Conservation (phyloP, 345 rosid species). For the Hevea brasiliensis region DNA sequence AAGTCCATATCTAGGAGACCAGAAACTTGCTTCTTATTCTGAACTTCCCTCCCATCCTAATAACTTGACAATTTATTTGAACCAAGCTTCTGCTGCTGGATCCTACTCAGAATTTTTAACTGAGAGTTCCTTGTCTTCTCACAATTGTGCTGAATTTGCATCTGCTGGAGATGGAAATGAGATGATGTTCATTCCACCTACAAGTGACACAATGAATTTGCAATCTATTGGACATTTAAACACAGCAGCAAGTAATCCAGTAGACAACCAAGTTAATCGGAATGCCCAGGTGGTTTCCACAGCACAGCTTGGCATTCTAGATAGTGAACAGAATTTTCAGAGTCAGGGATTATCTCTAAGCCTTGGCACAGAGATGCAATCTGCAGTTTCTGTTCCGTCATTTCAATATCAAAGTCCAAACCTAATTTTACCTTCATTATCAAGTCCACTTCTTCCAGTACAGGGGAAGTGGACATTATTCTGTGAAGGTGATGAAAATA, state of each 20-base stretch:
- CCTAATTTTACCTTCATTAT: slow-evolving; percentile 35
- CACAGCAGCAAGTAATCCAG: slow-evolving; percentile 20
- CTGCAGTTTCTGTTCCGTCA: slow-evolving; percentile 45
- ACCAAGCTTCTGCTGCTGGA: slow-evolving; percentile 46
- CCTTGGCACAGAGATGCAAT: slow-evolving; percentile 54
- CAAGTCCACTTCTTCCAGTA: slow-evolving; percentile 24
- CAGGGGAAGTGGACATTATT: slow-evolving; percentile 31
- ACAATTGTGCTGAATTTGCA: slow-evolving; percentile 27
- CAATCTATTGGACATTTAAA: slow-evolving; percentile 31
- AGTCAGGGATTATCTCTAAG: slow-evolving; percentile 60
- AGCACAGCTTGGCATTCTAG: slow-evolving; percentile 24
- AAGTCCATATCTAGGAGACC: slow-evolving; percentile 9
- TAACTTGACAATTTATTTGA: slow-evolving; percentile 1
- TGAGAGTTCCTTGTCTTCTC: slow-evolving; percentile 29
- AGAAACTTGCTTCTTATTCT: slow-evolving; percentile 15
- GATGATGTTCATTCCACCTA: slow-evolving; percentile 58
- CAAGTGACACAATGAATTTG: slow-evolving; percentile 36
- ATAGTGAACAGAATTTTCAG: slow-evolving; percentile 39
- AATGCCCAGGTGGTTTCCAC: slow-evolving; percentile 22
- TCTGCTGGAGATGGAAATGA: slow-evolving; percentile 42
- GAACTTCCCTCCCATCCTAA: slow-evolving; percentile 2
- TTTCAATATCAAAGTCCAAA: slow-evolving; percentile 47
- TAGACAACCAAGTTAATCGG: slow-evolving; percentile 16
- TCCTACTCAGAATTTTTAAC: slow-evolving; percentile 44
- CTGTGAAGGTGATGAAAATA: slow-evolving; percentile 34